Evolutionary conservation across 140 eudicot species (phyloP).

Genomic region (Oenanthe javanica): DNA sequence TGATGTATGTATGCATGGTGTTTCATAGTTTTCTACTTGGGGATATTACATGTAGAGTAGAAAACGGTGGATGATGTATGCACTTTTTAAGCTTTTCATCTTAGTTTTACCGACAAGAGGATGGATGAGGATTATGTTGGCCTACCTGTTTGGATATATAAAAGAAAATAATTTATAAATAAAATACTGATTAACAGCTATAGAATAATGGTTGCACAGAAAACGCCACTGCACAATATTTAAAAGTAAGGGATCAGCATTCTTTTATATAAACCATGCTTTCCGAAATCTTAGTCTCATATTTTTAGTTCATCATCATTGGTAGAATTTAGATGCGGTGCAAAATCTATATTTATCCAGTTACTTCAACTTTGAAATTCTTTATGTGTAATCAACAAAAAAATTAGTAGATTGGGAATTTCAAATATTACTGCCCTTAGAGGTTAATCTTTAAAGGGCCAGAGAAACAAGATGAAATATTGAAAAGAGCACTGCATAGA

Average conservation of each 20-base stretch:
- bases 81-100: not conserved
- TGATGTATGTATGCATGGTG: not conserved
- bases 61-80: not conserved
- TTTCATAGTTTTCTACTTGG: not conserved
- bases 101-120: not conserved
- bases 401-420: not conserved
- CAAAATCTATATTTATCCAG: not conserved
- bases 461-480: not conserved
- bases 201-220: too few relatives aligned
- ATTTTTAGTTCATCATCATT: not conserved
- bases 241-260: not conserved
- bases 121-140: not conserved
- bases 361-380: not conserved
- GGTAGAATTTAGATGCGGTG: not conserved
- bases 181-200: not conserved
- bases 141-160: not conserved
- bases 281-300: not conserved
- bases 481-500: not conserved
- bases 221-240: not conserved
- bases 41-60: not conserved
- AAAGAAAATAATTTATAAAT: not conserved
- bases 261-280: not conserved
- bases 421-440: not conserved
- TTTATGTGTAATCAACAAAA: not conserved
- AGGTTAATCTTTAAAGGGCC: not conserved